Base-by-base conservation (phyloP, 495 filamentous ascomycete species). In the Xylaria sp. region DNA sequence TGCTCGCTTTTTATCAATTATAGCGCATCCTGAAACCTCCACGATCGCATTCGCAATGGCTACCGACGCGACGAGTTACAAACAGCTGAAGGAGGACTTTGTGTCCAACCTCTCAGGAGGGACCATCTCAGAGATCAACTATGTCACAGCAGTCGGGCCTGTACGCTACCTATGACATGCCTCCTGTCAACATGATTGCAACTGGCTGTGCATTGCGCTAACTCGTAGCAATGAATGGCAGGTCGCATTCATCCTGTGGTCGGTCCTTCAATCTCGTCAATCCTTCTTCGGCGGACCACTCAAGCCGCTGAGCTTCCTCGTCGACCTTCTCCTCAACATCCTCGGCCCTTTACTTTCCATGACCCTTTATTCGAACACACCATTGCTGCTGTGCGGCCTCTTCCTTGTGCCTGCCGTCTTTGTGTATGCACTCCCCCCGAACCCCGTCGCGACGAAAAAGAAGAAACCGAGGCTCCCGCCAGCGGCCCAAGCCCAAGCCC, bases 61-160 rank as follows among this genome's bases (percentile, higher is more conserved):
- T 40, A 70, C 71, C 71, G 73, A 75, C 69, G 67, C 79, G 59
- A 78, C 80, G 17, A 90, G 85, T 80, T 95, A 97, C 83, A 99
- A 98, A 83, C 87, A 90, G 63, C 86, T 90, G 62, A 99, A 98
- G 80, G 94, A 97, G 85, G 93, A 93, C 68, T 97, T 97, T 77
- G 96, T 99, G 74, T 97, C 95, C 24, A 92, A 93, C 77, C 89
- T 97, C 41, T 89, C 91, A n/a, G 96, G 96, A 46, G 93, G 95
- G 48, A 84, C 87, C 17, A 90, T 98, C 59, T 77, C 82, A 35
- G 96, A 99, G 77, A 95, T 99, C 82, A 95, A 97, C 74, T 84
- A 86, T 70, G 91, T 98, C 58, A 92, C 92, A 48, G 87, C 91
- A 7, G 90, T 96, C 64, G 93, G 93, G 75, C 90, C 96, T 69